phyloP scores from a whole-genome alignment of 352 stramenopile genomes.

The Ophiocytium majus region DNA sequence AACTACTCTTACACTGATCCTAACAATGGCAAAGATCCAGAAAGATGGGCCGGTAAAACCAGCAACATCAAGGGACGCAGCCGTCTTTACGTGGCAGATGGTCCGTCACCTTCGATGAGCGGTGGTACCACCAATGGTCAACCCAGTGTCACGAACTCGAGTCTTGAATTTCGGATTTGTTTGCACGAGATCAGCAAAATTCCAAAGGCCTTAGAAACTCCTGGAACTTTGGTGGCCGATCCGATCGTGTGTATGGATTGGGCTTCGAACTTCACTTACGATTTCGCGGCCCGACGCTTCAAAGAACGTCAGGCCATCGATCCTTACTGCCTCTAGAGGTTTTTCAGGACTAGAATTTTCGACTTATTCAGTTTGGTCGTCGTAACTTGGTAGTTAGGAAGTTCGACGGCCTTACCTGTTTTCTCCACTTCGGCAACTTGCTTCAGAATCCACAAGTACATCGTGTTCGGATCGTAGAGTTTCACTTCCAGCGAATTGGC shows the following conservation, averaged over 20 bases:
- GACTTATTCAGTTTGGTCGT: too few species aligned
- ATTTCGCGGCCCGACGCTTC: not conserved
- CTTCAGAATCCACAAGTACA: too few species aligned
- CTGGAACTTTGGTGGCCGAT: not conserved
- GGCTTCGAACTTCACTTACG: not conserved
- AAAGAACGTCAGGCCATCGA: too few species aligned
- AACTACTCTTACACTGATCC: not conserved
- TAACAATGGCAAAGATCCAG: not conserved
- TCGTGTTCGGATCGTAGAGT: too few species aligned
- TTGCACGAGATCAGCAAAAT: not conserved
- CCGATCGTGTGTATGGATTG: slow-evolving; percentile 5
- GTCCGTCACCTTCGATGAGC: not conserved
- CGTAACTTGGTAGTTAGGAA: too few species aligned
- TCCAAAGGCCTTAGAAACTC: not conserved
- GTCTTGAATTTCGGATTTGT: not conserved
- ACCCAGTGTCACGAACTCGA: not conserved
- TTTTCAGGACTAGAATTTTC: too few species aligned
- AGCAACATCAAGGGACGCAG: not conserved
- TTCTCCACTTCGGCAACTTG: too few species aligned
- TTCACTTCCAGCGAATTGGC: too few species aligned
- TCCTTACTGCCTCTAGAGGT: too few species aligned
- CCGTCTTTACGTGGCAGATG: not conserved
- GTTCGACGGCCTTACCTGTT: too few species aligned
- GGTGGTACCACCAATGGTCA: not conserved
- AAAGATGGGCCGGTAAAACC: slow-evolving; percentile 11